These are phyloP conservation scores for Trypanosoma mega DNA, from an alignment of 208 protist species.

Conservation along the genomic window DNA sequence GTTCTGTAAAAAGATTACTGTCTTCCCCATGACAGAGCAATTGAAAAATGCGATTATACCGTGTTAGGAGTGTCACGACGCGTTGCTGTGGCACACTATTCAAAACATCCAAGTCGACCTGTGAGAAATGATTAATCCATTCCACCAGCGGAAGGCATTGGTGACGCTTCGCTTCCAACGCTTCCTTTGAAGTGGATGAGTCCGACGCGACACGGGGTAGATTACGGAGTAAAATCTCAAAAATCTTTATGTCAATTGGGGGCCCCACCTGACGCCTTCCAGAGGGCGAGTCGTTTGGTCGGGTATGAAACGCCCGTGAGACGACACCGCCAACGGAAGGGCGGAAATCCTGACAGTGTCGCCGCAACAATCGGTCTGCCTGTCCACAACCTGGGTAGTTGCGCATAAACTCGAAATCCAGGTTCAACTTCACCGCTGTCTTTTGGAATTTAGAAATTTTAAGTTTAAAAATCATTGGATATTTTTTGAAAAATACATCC, in stretches of 20 bases:
- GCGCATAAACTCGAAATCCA: slow-evolving; percentile 71
- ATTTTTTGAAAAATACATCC: slow-evolving; percentile 42
- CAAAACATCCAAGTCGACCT: slow-evolving; percentile 57
- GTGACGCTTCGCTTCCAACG: slow-evolving; percentile 39
- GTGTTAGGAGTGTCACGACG: slow-evolving; percentile 44
- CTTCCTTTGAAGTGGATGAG: slow-evolving; percentile 4
- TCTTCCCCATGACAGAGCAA: slow-evolving; percentile 60
- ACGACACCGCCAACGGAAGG: slow-evolving; percentile 41
- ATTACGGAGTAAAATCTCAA: slow-evolving; percentile 63
- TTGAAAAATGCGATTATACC: slow-evolving; percentile 76
- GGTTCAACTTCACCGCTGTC: slow-evolving; percentile 67
- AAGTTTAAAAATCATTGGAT: slow-evolving; percentile 82
- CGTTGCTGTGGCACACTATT: slow-evolving; percentile 43
- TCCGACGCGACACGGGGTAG: slow-evolving; percentile 50
- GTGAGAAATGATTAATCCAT: slow-evolving; percentile 75
- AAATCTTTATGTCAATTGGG: slow-evolving; percentile 42
- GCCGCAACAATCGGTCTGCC: slow-evolving; percentile 43
- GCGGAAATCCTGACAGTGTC: slow-evolving; percentile 51
- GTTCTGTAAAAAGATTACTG: slow-evolving; percentile 41
- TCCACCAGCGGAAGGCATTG: slow-evolving; percentile 41
- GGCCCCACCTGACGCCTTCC: background rate
- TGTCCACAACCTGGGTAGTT: slow-evolving; percentile 63
- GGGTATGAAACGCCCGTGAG: slow-evolving; percentile 20
- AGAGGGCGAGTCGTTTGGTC: background rate
- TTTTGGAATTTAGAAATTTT: slow-evolving; percentile 34